Evolutionary conservation across 106 monocot species (phyloP).

Genomic region (Allium cepa): DNA sequence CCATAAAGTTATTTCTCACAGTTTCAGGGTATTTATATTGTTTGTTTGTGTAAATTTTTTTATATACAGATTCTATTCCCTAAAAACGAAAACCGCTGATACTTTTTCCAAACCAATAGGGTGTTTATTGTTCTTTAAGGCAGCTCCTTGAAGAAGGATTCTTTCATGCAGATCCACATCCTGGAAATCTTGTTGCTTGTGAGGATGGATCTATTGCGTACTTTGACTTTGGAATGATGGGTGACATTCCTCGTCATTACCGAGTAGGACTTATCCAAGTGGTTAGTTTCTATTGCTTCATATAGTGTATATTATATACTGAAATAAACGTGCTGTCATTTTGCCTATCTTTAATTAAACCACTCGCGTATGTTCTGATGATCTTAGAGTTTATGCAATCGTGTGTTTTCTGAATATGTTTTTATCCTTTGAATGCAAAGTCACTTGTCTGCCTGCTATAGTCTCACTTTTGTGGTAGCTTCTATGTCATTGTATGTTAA

Average conservation of each 20-base stretch:
- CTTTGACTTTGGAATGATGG: slow-evolving; percentile 99
- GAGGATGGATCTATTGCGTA: slow-evolving; percentile 82
- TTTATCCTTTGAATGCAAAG: too few relatives aligned
- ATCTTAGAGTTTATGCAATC: not conserved
- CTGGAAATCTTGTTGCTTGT: slow-evolving; percentile 95
- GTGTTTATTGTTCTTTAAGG: slow-evolving; percentile 82
- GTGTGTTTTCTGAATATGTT: not conserved
- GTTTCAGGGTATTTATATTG: too few relatives aligned
- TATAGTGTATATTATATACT: not conserved
- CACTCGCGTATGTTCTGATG: too few relatives aligned
- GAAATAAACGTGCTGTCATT: not conserved
- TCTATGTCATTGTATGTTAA: not conserved
- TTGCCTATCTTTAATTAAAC: not conserved
- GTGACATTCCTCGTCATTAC: slow-evolving; percentile 97
- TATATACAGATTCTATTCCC: too few relatives aligned
- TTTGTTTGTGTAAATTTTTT: too few relatives aligned
- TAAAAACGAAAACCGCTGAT: too few relatives aligned
- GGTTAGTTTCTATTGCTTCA: slow-evolving; percentile 46
- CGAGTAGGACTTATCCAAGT: slow-evolving; percentile 96
- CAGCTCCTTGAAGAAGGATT: slow-evolving; percentile 94
- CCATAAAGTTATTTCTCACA: too few relatives aligned
- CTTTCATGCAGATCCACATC: slow-evolving; percentile 98
- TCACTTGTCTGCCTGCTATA: too few relatives aligned
- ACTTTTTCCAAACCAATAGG: slow-evolving; percentile 23
- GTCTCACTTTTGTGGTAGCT: not conserved